phyloP scores from a whole-genome alignment of 495 filamentous ascomycete genomes.

The Podospora conica region DNA sequence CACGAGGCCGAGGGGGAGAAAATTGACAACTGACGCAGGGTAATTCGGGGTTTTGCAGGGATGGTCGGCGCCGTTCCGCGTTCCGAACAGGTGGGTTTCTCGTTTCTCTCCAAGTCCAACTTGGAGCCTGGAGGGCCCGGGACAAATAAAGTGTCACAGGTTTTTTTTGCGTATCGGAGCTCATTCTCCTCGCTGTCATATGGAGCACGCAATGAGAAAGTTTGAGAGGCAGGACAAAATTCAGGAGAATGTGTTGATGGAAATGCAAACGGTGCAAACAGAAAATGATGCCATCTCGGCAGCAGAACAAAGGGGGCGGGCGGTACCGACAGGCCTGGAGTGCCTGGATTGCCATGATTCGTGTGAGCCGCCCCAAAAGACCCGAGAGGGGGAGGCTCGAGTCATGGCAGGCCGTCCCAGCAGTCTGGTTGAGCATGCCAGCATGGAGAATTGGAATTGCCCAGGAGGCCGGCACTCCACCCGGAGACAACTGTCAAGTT shows the following conservation, averaged over 20 bases:
- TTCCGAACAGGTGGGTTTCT: background rate
- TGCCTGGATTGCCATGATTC: background rate
- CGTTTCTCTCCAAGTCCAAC: too few species aligned
- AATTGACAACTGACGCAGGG: background rate
- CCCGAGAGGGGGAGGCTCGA: background rate
- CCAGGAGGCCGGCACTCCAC: conserved; percentile 1
- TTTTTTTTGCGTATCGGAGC: background rate
- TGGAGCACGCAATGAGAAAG: background rate
- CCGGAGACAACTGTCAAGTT: background rate
- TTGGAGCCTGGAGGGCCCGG: background rate
- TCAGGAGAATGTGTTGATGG: too few species aligned
- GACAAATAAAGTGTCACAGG: background rate
- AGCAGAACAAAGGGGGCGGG: too few species aligned
- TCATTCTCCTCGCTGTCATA: background rate
- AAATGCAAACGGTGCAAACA: too few species aligned
- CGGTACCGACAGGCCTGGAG: too few species aligned
- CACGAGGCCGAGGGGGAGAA: background rate
- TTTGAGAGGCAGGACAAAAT: background rate
- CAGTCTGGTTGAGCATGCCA: conserved; percentile 18
- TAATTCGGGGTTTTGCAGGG: background rate
- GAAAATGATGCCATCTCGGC: too few species aligned
- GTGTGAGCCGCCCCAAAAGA: background rate
- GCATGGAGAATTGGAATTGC: too few species aligned
- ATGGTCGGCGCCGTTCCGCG: background rate
- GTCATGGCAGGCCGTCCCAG: conserved; percentile 12